Conservation (phyloP, 768 basidiomycete genomes). For the Fistulinella prunicolor region DNA sequence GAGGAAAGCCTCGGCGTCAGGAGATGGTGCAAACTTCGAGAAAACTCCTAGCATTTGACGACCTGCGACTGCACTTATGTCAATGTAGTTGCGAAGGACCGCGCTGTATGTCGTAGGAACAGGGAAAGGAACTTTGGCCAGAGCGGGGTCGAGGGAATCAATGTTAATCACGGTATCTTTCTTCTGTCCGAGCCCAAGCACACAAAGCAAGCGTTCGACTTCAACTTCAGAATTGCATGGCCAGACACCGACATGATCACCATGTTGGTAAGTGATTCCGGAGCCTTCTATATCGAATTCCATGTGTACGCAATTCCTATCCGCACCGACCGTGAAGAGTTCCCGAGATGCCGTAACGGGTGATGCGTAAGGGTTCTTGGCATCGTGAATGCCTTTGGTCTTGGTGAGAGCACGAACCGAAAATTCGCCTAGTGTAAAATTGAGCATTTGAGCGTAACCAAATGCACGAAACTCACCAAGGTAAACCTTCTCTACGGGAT, state of each 20-base stretch:
- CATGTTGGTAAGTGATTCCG: constrained; percentile 97
- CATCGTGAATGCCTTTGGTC: constrained; percentile 95
- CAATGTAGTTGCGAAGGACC: constrained; percentile 94
- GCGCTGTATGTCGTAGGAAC: constrained; percentile 93
- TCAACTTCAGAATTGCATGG: constrained; percentile 91
- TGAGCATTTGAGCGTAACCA: not conserved
- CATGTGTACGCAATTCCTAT: constrained; percentile 91
- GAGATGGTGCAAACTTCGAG: constrained; percentile 83
- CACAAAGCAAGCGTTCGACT: constrained; percentile 82
- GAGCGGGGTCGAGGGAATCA: constrained; percentile 94
- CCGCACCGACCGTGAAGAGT: constrained; percentile 69
- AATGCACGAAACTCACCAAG: constrained; percentile 57
- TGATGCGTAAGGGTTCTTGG: constrained; percentile 94
- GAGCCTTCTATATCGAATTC: constrained; percentile 94
- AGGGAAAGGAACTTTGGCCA: constrained; percentile 98
- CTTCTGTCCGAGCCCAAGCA: constrained; percentile 81
- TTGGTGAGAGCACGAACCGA: constrained; percentile 91
- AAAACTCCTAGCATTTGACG: constrained; percentile 89
- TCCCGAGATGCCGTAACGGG: constrained; percentile 77
- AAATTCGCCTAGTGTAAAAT: constrained; percentile 66
- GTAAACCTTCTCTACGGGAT: constrained; percentile 87
- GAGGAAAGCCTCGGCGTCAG: constrained; percentile 70
- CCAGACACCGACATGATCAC: constrained; percentile 98
- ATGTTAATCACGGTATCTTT: constrained; percentile 84
- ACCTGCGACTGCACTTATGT: constrained; percentile 91